Conservation (phyloP, 2,329 filamentous ascomycete species). For the Zymoseptoria ardabiliae region DNA sequence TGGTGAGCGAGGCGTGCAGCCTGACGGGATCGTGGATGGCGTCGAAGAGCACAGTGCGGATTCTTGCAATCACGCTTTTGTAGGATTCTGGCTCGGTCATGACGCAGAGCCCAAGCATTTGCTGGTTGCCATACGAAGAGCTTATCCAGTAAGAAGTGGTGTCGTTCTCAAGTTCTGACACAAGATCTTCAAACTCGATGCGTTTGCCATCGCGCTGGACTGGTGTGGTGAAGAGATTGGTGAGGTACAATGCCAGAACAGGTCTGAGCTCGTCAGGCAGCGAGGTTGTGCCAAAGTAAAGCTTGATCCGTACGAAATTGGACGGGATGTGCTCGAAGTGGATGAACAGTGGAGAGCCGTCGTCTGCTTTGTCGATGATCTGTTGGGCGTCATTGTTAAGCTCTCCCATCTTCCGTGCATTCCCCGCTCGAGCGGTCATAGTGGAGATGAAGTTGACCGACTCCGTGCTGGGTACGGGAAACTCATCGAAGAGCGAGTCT, state of each 20-base stretch:
- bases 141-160: slow-evolving; percentile 77
- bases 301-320: slow-evolving; percentile 79
- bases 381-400: slow-evolving; percentile 64
- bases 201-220: slow-evolving; percentile 67
- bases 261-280: slow-evolving; percentile 80
- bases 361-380: slow-evolving; percentile 62
- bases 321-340: slow-evolving; percentile 93
- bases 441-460: slow-evolving; percentile 95
- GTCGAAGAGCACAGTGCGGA: slow-evolving; percentile 79
- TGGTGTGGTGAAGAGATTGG: slow-evolving; percentile 92
- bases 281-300: slow-evolving; percentile 70
- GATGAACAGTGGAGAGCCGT: slow-evolving; percentile 71
- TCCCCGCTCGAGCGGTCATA: slow-evolving; percentile 72
- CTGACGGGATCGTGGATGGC: slow-evolving; percentile 73
- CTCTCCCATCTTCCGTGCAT: slow-evolving; percentile 63
- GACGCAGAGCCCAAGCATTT: slow-evolving; percentile 75
- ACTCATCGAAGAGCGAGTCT: slow-evolving; percentile 67
- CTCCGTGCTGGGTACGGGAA: slow-evolving; percentile 74
- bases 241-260: slow-evolving; percentile 72
- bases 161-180: slow-evolving; percentile 83
- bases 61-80: slow-evolving; percentile 70
- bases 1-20: slow-evolving; percentile 58
- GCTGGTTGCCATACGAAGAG: slow-evolving; percentile 65
- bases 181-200: slow-evolving; percentile 84
- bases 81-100: slow-evolving; percentile 88